Evolutionary conservation across 331 rosid species (phyloP).

Genomic region (Malus hybrid): DNA sequence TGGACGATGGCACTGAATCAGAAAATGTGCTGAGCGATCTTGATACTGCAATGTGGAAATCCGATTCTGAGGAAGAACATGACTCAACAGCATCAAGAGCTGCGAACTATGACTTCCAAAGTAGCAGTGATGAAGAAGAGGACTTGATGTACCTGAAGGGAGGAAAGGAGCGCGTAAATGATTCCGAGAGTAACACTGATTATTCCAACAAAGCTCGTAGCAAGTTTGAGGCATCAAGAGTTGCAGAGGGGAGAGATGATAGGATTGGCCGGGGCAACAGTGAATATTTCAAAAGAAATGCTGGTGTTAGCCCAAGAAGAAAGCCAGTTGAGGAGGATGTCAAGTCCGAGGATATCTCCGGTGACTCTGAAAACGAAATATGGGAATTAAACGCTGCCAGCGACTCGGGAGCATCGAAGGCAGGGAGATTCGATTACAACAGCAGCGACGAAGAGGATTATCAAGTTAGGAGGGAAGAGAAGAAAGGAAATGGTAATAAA

Average conservation of each 20-base stretch:
- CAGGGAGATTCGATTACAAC: conserved; percentile 7
- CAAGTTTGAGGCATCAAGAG: conserved; percentile 13
- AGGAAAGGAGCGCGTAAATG: conserved; percentile 11
- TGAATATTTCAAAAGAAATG: conserved; percentile 3
- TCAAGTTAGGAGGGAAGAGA: conserved; percentile 14
- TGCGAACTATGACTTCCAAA: conserved; percentile 22
- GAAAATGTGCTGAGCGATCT: conserved; percentile 48
- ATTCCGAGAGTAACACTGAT: background rate
- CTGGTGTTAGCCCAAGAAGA: conserved; percentile 2
- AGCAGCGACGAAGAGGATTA: conserved; percentile 22
- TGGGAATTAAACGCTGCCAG: conserved; percentile 33
- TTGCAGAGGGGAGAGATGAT: conserved; percentile 15
- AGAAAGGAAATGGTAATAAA: conserved; percentile 6
- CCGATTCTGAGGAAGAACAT: conserved; percentile 36
- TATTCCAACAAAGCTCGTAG: conserved; percentile 6
- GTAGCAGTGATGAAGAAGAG: conserved; percentile 44
- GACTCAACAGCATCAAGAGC: conserved; percentile 17
- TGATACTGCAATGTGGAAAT: conserved; percentile 75
- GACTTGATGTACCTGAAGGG: conserved; percentile 12
- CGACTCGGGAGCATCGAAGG: conserved; percentile 14
- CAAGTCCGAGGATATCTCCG: conserved; percentile 16
- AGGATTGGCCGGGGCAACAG: conserved; percentile 6
- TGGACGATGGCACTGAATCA: conserved; percentile 43
- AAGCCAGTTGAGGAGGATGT: conserved; percentile 5
- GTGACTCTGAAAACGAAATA: conserved; percentile 32